A percentile compares a stretch with the other conserved stretches of the same genome.
Conservation (phyloP, 176 grass and related monocot species). For the Hsuehochloa calcarea region DNA sequence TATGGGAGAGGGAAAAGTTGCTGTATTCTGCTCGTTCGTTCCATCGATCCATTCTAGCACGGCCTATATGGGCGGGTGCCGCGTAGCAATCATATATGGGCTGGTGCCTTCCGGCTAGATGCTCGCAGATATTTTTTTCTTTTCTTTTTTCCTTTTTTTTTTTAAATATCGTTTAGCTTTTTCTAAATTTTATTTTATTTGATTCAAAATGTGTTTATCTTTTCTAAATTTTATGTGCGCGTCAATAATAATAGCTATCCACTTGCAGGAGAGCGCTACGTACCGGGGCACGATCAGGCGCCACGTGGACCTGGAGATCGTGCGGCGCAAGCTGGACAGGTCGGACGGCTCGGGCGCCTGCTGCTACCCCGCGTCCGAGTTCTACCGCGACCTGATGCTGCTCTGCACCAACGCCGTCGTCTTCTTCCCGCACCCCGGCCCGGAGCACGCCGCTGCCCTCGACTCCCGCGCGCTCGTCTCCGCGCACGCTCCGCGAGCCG, state of each 20-base stretch:
- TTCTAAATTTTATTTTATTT: background rate
- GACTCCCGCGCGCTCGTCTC: conserved; percentile 48
- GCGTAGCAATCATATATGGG: conserved; percentile 13
- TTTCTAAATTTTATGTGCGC: background rate
- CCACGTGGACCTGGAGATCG: conserved; percentile 72
- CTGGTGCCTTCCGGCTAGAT: background rate
- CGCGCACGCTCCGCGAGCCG: conserved; percentile 22
- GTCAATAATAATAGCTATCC: background rate
- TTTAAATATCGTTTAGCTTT: no score
- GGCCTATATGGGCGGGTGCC: conserved; percentile 26
- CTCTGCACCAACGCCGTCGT: conserved; percentile 74
- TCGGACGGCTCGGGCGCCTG: background rate
- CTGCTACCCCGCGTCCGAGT: conserved; percentile 40
- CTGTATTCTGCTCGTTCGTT: background rate
- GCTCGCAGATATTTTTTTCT: background rate
- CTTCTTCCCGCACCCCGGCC: conserved; percentile 51
- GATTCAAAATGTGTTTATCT: no score
- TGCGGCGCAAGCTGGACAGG: conserved; percentile 50
- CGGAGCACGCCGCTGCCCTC: conserved; percentile 51
- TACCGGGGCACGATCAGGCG: conserved; percentile 64
- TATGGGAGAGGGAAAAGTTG: background rate
- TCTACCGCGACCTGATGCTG: conserved; percentile 82
- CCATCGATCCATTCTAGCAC: background rate
- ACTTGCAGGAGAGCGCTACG: conserved; percentile 49
- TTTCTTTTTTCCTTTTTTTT: background rate